Percentiles rank a stretch among this genome's conserved stretches.
These are phyloP conservation scores for Didymella pomorum DNA, from an alignment of 2,329 filamentous ascomycete species.

Conservation along the genomic window DNA sequence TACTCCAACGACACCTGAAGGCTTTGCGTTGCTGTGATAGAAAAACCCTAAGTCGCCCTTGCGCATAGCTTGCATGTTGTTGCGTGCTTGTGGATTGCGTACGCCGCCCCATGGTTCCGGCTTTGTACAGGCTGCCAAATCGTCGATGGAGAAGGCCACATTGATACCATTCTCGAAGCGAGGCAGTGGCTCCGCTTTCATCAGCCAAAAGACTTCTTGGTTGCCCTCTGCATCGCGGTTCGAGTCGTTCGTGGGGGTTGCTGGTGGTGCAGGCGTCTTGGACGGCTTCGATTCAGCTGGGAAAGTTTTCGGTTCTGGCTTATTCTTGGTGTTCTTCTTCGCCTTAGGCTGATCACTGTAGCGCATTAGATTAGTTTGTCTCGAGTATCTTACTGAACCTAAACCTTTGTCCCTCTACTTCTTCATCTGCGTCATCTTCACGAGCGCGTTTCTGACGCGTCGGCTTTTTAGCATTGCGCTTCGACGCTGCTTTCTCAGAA, in stretches of 20 bases:
- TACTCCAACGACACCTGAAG: constrained; percentile 83
- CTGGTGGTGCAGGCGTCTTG: constrained; percentile 22
- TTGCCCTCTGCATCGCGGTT: constrained; percentile 40
- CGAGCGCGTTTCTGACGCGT: constrained; percentile 43
- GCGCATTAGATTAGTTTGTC: neutral
- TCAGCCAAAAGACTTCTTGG: constrained; percentile 56
- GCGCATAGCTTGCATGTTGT: constrained; percentile 91
- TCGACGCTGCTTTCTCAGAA: constrained; percentile 26
- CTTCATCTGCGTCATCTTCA: constrained; percentile 26
- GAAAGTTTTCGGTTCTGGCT: constrained; percentile 5
- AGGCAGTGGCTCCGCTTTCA: constrained; percentile 76
- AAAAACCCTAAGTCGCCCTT: constrained; percentile 93
- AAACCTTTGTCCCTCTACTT: constrained; percentile 10
- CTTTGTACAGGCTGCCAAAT: constrained; percentile 73
- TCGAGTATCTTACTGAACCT: neutral
- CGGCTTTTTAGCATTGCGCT: constrained; percentile 33
- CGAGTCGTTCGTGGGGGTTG: constrained; percentile 27
- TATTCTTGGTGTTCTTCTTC: constrained; percentile 32
- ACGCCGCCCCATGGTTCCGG: constrained; percentile 90
- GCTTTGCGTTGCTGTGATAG: constrained; percentile 94
- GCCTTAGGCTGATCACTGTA: constrained; percentile 26
- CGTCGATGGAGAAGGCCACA: constrained; percentile 93
- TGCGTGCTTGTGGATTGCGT: constrained; percentile 69
- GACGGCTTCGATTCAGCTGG: constrained; percentile 14
- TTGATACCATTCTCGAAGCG: constrained; percentile 87